Conservation (phyloP, 139 green algal species). For the Chlorella sp. region DNA sequence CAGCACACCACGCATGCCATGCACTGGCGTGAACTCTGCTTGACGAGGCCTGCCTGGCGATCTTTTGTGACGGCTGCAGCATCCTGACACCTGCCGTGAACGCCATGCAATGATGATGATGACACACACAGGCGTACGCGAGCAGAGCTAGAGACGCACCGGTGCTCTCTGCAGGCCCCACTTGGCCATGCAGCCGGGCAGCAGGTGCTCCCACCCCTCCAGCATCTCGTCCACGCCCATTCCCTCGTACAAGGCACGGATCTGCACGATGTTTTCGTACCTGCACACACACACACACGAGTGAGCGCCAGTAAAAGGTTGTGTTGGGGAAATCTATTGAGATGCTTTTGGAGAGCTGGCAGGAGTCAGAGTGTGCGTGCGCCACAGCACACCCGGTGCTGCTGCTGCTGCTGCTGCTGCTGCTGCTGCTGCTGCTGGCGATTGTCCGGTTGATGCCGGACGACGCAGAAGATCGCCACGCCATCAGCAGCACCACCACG, state of each 20-base stretch:
- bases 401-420: not conserved
- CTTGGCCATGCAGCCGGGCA: slow-evolving; percentile 64
- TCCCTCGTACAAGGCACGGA: slow-evolving; percentile 80
- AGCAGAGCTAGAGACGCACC: slow-evolving; percentile 27
- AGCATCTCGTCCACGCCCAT: slow-evolving; percentile 72
- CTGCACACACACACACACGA: slow-evolving; percentile 23
- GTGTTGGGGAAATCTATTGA: not conserved
- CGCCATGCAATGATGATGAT: too few relatives aligned
- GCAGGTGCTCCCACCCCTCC: slow-evolving; percentile 59
- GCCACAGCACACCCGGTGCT: not conserved
- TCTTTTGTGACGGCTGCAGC: too few relatives aligned
- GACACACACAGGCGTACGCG: not conserved
- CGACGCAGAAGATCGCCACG: too few relatives aligned
- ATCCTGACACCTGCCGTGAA: too few relatives aligned
- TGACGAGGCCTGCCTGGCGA: not conserved
- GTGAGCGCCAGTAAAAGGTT: not conserved
- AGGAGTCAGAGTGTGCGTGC: not conserved
- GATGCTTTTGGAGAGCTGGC: not conserved
- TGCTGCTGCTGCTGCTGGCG: not conserved
- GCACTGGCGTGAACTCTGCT: not conserved
- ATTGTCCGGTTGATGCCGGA: not conserved
- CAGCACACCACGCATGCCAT: too few relatives aligned
- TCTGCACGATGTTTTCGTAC: slow-evolving; percentile 96
- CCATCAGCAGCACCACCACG: not conserved
- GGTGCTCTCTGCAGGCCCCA: slow-evolving; percentile 64